These are phyloP conservation scores for Suillus subaureus DNA, from an alignment of 768 basidiomycete genomes.

Conservation along the genomic window DNA sequence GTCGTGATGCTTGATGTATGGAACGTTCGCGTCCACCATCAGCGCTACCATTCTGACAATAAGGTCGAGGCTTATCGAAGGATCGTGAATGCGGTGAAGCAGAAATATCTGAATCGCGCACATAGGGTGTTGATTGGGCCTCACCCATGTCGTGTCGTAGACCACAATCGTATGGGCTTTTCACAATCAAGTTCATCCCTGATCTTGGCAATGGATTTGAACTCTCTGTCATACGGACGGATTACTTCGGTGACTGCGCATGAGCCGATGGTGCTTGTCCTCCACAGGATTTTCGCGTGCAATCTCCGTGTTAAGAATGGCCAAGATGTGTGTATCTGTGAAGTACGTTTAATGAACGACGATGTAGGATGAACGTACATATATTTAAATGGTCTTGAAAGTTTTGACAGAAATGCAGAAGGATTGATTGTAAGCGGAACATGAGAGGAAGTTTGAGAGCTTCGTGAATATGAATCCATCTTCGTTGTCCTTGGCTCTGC, in stretches of 20 bases:
- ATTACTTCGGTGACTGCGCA: not conserved
- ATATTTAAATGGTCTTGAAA: slow-evolving; percentile 71
- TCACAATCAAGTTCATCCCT: not conserved
- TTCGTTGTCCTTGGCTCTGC: slow-evolving; percentile 51
- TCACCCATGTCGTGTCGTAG: not conserved
- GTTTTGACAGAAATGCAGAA: slow-evolving; percentile 92
- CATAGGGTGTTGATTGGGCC: too few relatives aligned
- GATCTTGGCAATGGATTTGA: not conserved
- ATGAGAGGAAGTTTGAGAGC: slow-evolving; percentile 83
- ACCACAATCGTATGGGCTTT: not conserved
- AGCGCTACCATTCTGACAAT: too few relatives aligned
- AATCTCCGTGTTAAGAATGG: not conserved
- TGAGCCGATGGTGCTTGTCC: not conserved
- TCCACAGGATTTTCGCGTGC: too few relatives aligned
- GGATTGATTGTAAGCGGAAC: slow-evolving; percentile 75
- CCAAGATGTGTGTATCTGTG: not conserved
- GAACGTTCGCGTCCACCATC: too few relatives aligned
- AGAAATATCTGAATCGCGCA: not conserved
- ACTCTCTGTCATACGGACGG: not conserved
- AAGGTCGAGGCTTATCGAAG: too few relatives aligned
- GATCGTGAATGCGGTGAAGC: too few relatives aligned
- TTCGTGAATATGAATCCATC: slow-evolving; percentile 94
- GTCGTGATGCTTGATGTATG: too few relatives aligned
- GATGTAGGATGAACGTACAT: slow-evolving; percentile 47
- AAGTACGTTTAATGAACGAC: not conserved